Evolutionary conservation across 2,329 filamentous ascomycete genomes (phyloP).

Genomic region (Dactylellina cionopaga): DNA sequence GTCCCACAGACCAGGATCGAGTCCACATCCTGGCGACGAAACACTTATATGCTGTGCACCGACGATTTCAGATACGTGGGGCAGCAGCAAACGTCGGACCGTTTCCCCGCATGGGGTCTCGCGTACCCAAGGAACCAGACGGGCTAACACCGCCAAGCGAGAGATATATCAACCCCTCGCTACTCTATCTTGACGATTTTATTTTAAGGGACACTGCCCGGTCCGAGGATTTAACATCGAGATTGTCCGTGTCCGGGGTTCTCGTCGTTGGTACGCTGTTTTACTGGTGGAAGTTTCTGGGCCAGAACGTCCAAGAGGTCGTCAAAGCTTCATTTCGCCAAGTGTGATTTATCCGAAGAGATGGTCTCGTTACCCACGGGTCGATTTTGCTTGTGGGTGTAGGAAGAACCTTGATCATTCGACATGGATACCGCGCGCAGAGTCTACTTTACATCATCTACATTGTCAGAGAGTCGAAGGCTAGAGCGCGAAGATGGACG

Average conservation of each 20-base stretch:
- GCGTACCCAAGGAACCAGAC: slow-evolving; percentile 5
- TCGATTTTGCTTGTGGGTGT: neutral
- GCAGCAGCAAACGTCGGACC: slow-evolving; percentile 44
- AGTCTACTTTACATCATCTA: neutral
- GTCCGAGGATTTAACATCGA: slow-evolving; percentile 22
- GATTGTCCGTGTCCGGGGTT: slow-evolving; percentile 47
- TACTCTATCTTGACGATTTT: neutral
- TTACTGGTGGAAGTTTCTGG: slow-evolving; percentile 45
- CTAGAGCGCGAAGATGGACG: too few relatives aligned
- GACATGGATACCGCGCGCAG: neutral
- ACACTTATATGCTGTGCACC: neutral
- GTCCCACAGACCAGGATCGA: neutral
- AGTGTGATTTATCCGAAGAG: neutral
- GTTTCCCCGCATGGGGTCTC: slow-evolving; percentile 37
- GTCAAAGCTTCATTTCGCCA: slow-evolving; percentile 35
- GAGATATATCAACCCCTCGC: neutral
- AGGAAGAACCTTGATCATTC: slow-evolving; percentile 1
- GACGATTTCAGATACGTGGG: slow-evolving; percentile 35
- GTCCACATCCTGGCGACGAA: neutral
- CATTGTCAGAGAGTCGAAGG: too few relatives aligned
- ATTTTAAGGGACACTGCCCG: slow-evolving; percentile 5
- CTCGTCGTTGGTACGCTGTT: slow-evolving; percentile 12
- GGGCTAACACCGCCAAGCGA: slow-evolving; percentile 38
- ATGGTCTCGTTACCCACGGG: slow-evolving; percentile 3
- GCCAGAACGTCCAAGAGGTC: neutral